Evolutionary conservation across 805 yeast genomes (phyloP), one percentile per base, ranked within the genome.

Genomic region (Candida ulmi): DNA sequence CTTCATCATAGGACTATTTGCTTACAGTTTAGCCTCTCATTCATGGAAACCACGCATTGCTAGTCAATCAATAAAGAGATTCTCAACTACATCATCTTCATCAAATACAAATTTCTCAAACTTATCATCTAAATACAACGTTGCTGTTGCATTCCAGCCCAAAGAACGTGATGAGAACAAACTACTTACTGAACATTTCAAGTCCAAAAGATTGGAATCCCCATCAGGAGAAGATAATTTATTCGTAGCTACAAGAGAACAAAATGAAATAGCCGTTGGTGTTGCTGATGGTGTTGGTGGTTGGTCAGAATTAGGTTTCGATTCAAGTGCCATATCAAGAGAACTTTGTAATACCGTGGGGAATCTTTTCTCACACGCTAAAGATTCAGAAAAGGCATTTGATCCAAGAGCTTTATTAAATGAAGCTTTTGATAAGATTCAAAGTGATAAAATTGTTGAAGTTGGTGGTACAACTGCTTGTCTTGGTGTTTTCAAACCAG

Each of bases 251-350:
- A 60, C 60, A 17, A 40, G 25, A 31, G 24, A 17, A 13, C 63
- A 63, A 23, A 41, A 47, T 4, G 45, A 50, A 1, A 45, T 81
- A 0, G 75, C 83, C 5, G 70, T 80, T n/a, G 95, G 91, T 17
- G 93, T 85, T 4, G 83, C 96, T 6, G 99, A 91, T 63, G 99
- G 99, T 12, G 98, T 93, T 4, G 98, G 98, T 13, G 98, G 98
- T 3, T 91, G 98, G 97, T 76, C 85, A 2, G 93, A 86, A 44
- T 81, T 85, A 35, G 97, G 97, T 0, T 83, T 78, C 52, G 96
- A 91, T 58, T 85, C 96, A 2, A 75, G 88, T 42, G 91, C 91
- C 8, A 85, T 91, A 43, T 80, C 93, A 30, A 71, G 95, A 49
- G 93, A 86, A 51, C 63, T 91, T 30, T 83, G 95, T 47, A 62